A percentile compares a stretch with the other conserved stretches of the same genome.
Conservation (phyloP, 2,329 filamentous ascomycete genomes). For the Penicillium freii region DNA sequence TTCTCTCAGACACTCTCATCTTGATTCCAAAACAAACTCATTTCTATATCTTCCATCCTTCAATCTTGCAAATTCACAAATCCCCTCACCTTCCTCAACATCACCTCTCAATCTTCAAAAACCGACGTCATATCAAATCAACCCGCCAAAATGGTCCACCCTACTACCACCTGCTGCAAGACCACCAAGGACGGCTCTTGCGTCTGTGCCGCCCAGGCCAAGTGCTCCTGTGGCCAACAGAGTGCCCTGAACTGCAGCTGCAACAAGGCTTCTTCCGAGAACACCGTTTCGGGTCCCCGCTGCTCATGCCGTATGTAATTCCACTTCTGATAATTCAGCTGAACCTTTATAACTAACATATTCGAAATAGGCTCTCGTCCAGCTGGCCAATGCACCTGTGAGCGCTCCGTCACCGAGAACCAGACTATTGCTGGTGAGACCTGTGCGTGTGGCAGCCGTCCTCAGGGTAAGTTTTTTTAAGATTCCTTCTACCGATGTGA, state of each 20-base stretch:
- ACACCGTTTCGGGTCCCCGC: conserved; percentile 67
- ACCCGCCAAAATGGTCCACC: conserved; percentile 46
- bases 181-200: conserved; percentile 54
- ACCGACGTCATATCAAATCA: conserved; percentile 3
- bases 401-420: conserved; percentile 70
- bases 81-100: background rate
- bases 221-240: conserved; percentile 87
- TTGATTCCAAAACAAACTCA: background rate
- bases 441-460: conserved; percentile 75
- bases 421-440: conserved; percentile 56
- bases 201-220: conserved; percentile 58
- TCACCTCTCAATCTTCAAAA: background rate
- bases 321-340: background rate
- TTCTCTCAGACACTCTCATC: background rate
- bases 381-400: conserved; percentile 78
- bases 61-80: background rate
- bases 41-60: background rate
- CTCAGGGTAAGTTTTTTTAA: conserved; percentile 60
- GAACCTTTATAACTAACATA: background rate
- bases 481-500: background rate
- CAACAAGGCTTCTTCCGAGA: conserved; percentile 72
- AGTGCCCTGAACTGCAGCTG: conserved; percentile 84
- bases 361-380: conserved; percentile 60
- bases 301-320: conserved; percentile 71
- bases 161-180: conserved; percentile 58